These are phyloP conservation scores for Tremellales sp. DNA, from an alignment of 1,284 basidiomycete genomes.

Conservation along the genomic window DNA sequence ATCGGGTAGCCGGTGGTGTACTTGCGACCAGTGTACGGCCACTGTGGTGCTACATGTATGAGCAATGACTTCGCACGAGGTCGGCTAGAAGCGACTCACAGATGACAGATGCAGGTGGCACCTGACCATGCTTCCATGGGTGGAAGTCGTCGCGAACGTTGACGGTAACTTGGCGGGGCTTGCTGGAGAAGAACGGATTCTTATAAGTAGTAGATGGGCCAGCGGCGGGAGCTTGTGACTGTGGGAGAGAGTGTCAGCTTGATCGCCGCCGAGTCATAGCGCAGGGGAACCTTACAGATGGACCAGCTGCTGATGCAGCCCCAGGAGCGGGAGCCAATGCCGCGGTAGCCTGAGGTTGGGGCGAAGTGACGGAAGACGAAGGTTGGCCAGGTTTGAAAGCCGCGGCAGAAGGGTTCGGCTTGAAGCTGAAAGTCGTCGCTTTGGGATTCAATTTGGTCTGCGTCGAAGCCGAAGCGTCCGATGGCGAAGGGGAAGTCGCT, in stretches of 20 bases:
- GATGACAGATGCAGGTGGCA: slow-evolving; percentile 66
- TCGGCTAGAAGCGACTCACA: slow-evolving; percentile 53
- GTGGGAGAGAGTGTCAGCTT: too few relatives aligned
- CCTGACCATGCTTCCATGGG: slow-evolving; percentile 77
- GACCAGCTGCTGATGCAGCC: too few relatives aligned
- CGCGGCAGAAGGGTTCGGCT: slow-evolving; percentile 54
- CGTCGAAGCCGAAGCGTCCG: slow-evolving; percentile 26
- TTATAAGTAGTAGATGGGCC: slow-evolving; percentile 35
- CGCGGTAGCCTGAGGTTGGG: slow-evolving; percentile 50
- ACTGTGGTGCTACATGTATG: slow-evolving; percentile 58
- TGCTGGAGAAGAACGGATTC: slow-evolving; percentile 82
- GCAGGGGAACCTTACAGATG: too few relatives aligned
- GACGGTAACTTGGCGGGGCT: slow-evolving; percentile 67
- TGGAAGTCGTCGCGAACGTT: slow-evolving; percentile 92
- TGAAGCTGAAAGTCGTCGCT: slow-evolving; percentile 63
- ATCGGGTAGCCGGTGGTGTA: slow-evolving; percentile 52
- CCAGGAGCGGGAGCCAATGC: slow-evolving; percentile 29
- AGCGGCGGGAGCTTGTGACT: too few relatives aligned
- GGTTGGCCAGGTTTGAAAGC: slow-evolving; percentile 50
- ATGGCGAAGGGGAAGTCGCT: slow-evolving; percentile 51
- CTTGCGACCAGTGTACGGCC: slow-evolving; percentile 86
- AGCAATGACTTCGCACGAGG: neutral
- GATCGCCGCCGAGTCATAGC: too few relatives aligned
- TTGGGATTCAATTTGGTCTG: slow-evolving; percentile 67
- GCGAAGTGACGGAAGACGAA: slow-evolving; percentile 25